A percentile compares a stretch with the other conserved stretches of the same genome.
Conservation (phyloP, 2,329 filamentous ascomycete species). For the Colletotrichum orchidophilum region DNA sequence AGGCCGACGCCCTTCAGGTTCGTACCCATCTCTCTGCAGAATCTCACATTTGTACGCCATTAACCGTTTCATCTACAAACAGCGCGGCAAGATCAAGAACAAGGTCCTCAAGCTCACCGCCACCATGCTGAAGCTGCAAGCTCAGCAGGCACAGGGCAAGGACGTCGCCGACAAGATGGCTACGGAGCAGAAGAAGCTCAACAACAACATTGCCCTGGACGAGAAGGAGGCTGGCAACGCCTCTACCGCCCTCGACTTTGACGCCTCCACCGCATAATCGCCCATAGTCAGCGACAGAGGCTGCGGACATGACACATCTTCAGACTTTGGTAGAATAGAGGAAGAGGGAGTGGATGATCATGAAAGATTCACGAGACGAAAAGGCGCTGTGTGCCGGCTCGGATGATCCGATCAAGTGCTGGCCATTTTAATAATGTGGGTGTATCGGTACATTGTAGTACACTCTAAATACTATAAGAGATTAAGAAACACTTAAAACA, state of each 20-base stretch:
- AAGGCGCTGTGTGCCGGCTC: constrained; percentile 28
- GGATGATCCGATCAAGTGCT: constrained; percentile 33
- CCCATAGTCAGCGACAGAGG: background rate
- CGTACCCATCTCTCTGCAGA: background rate
- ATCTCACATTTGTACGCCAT: too few relatives aligned
- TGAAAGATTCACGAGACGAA: constrained; percentile 15
- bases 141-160: constrained; percentile 60
- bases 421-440: constrained; percentile 25
- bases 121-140: constrained; percentile 59
- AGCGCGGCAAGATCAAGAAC: constrained; percentile 68
- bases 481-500: background rate
- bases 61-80: background rate
- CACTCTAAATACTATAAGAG: constrained; percentile 20
- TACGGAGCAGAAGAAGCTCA: constrained; percentile 59
- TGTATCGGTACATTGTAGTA: constrained; percentile 13
- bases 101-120: constrained; percentile 67
- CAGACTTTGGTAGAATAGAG: background rate
- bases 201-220: constrained; percentile 62
- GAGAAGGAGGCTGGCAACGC: constrained; percentile 55
- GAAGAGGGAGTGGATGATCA: constrained; percentile 1
- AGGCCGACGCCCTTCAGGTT: constrained; percentile 58
- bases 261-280: constrained; percentile 27
- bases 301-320: background rate
- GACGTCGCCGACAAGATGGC: constrained; percentile 55
- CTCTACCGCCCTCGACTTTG: constrained; percentile 44